These are phyloP conservation scores for Coix lacrymajobi DNA, from an alignment of 176 grass and related monocot species.

Conservation along the genomic window DNA sequence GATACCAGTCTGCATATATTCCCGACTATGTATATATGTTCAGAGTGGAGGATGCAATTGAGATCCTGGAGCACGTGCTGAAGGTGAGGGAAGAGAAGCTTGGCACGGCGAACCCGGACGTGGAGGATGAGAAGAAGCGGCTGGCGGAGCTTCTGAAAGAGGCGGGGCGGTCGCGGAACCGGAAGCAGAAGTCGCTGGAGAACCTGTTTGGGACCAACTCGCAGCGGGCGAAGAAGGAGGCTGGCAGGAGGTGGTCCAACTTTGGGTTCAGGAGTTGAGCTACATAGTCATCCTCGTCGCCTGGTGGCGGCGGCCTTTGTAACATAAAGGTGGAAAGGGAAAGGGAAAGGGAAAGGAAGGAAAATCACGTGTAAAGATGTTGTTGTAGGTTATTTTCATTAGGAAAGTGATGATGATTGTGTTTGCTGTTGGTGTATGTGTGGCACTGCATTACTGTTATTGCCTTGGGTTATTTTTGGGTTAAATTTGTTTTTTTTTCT, in stretches of 20 bases:
- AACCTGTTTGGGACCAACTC: slow-evolving; percentile 57
- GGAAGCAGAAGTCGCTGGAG: slow-evolving; percentile 83
- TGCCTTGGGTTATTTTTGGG: background rate
- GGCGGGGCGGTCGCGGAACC: slow-evolving; percentile 64
- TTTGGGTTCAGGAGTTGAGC: slow-evolving; percentile 73
- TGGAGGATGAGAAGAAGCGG: slow-evolving; percentile 93
- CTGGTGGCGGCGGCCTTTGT: slow-evolving; percentile 26
- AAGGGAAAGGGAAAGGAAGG: background rate
- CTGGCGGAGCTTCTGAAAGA: slow-evolving; percentile 80
- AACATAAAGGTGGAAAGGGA: slow-evolving; percentile 25
- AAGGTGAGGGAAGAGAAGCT: slow-evolving; percentile 95
- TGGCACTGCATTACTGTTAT: background rate
- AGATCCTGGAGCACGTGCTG: slow-evolving; percentile 85
- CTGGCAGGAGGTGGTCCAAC: slow-evolving; percentile 77
- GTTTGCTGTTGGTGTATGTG: slow-evolving; percentile 23
- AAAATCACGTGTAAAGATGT: slow-evolving; percentile 58
- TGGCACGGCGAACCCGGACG: slow-evolving; percentile 86
- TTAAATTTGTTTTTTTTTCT: background rate
- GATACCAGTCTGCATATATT: background rate
- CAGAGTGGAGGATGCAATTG: slow-evolving; percentile 94
- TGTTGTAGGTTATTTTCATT: slow-evolving; percentile 12
- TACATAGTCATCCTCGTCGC: background rate
- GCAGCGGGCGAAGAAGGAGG: slow-evolving; percentile 66
- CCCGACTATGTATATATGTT: background rate
- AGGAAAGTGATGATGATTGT: slow-evolving; percentile 53